Base-by-base conservation (phyloP, 2,329 filamentous ascomycete genomes). In the Chaetomiaceae sp. region DNA sequence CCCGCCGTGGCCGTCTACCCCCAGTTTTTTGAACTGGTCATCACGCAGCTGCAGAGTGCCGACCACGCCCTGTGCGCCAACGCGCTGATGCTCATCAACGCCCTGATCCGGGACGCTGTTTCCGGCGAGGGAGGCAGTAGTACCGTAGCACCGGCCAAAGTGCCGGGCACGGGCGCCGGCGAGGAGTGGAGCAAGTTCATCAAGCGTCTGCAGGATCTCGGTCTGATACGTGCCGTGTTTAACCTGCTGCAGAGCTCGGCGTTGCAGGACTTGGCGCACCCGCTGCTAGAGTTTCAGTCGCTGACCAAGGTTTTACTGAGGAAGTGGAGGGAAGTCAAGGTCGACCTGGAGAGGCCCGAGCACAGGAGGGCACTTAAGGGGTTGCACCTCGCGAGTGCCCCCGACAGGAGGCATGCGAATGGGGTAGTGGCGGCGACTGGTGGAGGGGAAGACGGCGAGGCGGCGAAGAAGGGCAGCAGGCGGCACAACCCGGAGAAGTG, bases 31-130 rank as follows among this genome's bases (percentile, higher is more conserved):
- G 91, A 95, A 65, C 88, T 95, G 68, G 85, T 97, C 47, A 90
- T 99, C 57, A 87, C 86, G 64, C 87, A 95, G 66, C 77, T 99
- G 53, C 89, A 91, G 54, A 95, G 90, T 16, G 92, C 91, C 40
- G 93, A 99, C 67, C 93, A 99, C 70, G 88, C 91, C 3, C 78
- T 99, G 25, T 97, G 93, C 71, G 92, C 90, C 57, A 97, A 96
- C 70, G 89, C 93, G 1, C 77, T 99, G 48, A 93, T 96, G 75
- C 76, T 99, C 51, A 89, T 99, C 68, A 99, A 99, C 66, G 89
- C 92, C 0, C 76, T 99, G 41, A 95, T 97, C 73, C 81, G 93
- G 46, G 93, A 99, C 67, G 87, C 90, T 5, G 83, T 97, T 45
- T 86, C 87, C 23, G 84, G 81, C 62, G 88, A 92, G 46, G 75